These are phyloP conservation scores for Sphagnum fallax DNA, from an alignment of 228 moss, liverwort and hornwort genomes.

Conservation along the genomic window DNA sequence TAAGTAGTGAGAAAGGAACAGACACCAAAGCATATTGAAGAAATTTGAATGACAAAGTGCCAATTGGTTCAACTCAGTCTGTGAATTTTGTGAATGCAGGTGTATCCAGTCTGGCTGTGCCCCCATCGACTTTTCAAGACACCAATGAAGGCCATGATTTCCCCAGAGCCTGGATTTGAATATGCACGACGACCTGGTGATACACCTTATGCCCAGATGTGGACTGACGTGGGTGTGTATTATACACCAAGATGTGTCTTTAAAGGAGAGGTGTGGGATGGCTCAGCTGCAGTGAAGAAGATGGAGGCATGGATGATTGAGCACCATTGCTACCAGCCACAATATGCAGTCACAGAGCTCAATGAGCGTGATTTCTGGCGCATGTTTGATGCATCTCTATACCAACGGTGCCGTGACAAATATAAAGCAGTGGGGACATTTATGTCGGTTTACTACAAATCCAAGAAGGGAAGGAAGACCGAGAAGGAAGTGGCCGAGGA, in stretches of 20 bases:
- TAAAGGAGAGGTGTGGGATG: conserved; percentile 78
- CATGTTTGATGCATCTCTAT: conserved; percentile 73
- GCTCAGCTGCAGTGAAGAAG: conserved; percentile 51
- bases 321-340: conserved; percentile 63
- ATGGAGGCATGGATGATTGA: conserved; percentile 84
- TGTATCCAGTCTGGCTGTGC: conserved; percentile 85
- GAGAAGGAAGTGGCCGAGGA: conserved; percentile 88
- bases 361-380: conserved; percentile 84
- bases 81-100: conserved; percentile 22
- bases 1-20: no score
- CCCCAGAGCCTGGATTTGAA: conserved; percentile 73
- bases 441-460: conserved; percentile 94
- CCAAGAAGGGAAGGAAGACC: conserved; percentile 86
- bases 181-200: conserved; percentile 49
- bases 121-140: conserved; percentile 85
- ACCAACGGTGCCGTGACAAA: conserved; percentile 77
- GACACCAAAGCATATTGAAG: no score
- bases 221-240: conserved; percentile 78
- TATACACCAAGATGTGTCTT: conserved; percentile 79
- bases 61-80: no score
- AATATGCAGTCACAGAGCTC: conserved; percentile 83
- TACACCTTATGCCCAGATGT: conserved; percentile 87
- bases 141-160: conserved; percentile 69
- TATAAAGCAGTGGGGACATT: conserved; percentile 92
- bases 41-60: no score